These are phyloP conservation scores for Dittrichia graveolens DNA, from an alignment of 129 eudicot species.

Conservation along the genomic window DNA sequence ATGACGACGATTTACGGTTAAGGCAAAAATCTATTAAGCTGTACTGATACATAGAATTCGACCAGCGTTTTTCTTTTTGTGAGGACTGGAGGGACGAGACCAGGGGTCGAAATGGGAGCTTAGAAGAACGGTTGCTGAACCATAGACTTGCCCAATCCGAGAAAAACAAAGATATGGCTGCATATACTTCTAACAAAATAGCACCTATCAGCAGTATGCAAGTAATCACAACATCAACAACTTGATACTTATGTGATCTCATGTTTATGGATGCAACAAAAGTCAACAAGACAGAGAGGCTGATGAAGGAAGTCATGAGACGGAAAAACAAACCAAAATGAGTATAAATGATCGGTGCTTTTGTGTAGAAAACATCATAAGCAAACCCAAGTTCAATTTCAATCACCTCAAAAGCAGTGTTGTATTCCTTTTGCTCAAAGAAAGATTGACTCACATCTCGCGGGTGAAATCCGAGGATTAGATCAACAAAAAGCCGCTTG, in stretches of 20 bases:
- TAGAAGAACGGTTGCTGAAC: conserved; percentile 27
- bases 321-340: conserved; percentile 29
- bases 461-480: conserved; percentile 49
- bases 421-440: conserved; percentile 22
- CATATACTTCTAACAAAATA: conserved; percentile 38
- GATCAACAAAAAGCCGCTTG: conserved; percentile 51
- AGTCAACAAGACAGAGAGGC: conserved; percentile 19
- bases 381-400: conserved; percentile 47
- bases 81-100: conserved; percentile 12
- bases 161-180: conserved; percentile 23
- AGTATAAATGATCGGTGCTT: conserved; percentile 36
- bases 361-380: conserved; percentile 44
- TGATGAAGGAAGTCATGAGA: conserved; percentile 12
- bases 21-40: conserved; percentile 37
- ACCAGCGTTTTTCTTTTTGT: conserved; percentile 42
- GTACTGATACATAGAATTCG: conserved; percentile 48
- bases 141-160: conserved; percentile 42
- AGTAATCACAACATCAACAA: conserved; percentile 33
- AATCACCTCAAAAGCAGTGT: conserved; percentile 37
- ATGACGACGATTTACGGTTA: conserved; percentile 22
- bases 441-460: conserved; percentile 34
- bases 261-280: not conserved
- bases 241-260: not conserved
- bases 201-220: conserved; percentile 41
- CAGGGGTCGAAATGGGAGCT: conserved; percentile 13